Evolutionary conservation across 2,329 filamentous ascomycete genomes (phyloP).

Genomic region (Rasamsonia emersonii): DNA sequence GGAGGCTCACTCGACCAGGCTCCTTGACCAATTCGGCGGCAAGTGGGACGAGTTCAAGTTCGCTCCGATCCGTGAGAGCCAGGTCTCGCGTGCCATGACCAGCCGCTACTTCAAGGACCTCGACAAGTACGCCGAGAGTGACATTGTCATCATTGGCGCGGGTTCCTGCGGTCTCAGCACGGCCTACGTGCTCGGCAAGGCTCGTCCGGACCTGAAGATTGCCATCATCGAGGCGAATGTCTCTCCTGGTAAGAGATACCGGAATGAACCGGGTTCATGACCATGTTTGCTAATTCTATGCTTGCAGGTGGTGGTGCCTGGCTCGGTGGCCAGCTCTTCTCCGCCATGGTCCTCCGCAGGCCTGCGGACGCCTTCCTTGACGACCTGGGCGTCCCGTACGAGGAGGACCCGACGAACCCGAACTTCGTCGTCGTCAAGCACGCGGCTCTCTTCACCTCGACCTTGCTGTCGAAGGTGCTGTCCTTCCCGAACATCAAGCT

Average conservation of each 20-base stretch:
- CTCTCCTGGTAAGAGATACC: constrained; percentile 48
- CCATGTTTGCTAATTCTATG: constrained; percentile 1
- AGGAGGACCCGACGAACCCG: constrained; percentile 80
- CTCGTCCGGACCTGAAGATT: constrained; percentile 83
- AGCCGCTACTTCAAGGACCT: constrained; percentile 87
- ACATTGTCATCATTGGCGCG: constrained; percentile 87
- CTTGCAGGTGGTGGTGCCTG: constrained; percentile 68
- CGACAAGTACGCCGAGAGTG: constrained; percentile 80
- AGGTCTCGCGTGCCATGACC: constrained; percentile 90
- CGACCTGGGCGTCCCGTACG: constrained; percentile 74
- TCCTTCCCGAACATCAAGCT: constrained; percentile 86
- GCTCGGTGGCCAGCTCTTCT: constrained; percentile 91
- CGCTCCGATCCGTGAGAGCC: constrained; percentile 78
- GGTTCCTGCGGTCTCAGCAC: constrained; percentile 80
- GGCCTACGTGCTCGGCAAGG: constrained; percentile 74
- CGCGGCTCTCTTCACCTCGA: constrained; percentile 84
- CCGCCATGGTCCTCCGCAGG: constrained; percentile 91
- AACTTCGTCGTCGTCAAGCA: constrained; percentile 90
- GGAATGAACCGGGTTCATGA: neutral
- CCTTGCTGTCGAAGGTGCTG: constrained; percentile 73
- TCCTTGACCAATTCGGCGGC: constrained; percentile 57
- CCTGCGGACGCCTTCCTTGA: constrained; percentile 76
- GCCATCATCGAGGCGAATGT: constrained; percentile 84
- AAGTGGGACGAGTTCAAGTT: constrained; percentile 80
- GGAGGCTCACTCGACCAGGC: constrained; percentile 42